Base-by-base conservation (phyloP, 306 rosid genomes). In the Psophocarpus tetragonolobus region DNA sequence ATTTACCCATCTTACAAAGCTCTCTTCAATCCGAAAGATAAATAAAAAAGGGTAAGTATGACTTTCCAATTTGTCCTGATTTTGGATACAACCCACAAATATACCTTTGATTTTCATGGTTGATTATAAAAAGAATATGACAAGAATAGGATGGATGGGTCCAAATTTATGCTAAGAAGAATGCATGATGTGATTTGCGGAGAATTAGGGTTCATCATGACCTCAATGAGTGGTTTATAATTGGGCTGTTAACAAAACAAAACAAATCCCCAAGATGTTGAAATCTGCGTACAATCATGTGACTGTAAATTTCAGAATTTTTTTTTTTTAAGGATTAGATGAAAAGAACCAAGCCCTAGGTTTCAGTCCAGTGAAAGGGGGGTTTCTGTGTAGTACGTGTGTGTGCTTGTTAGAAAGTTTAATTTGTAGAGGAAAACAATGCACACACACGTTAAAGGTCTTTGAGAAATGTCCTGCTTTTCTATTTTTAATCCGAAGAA, bases 391-490 rank as follows among this genome's bases (percentile, higher is more conserved):
- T 51, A 18, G 57, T 73, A 57, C 58, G 87, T 61, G 76, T 71
- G 73, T 30, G 80, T 73, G 76, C 27, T 72, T 58, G 74, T 82
- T 77, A 73, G 72, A 81, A 85, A 87, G 78, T 61, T 79, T 32
- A 83, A 80, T 81, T 82, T 82, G 87, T 73, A 84, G 90, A 87
- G 86, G 78, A 91, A 86, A 58, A 60, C 81, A 87, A 84, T 83
- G 89, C 91, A 87, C 82, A 84, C 87, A 88, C 83, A 84, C 87
- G 90, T 75, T 84, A 87, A 85, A 86, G 88, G 70, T 64, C 57
- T 38, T 74, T 60, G 74, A 71, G 36, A 53, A 68, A 65, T 66
- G 62, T 77, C 14, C 73, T 73, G 13, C 56, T 83, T 83, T 80
- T 66, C 38, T 63, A 58, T 80, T 80, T 79, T 76, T 66, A 73